These are phyloP conservation scores for Mortierella antarctica DNA, from an alignment of 192 early-diverging fungal genomes.

Conservation along the genomic window DNA sequence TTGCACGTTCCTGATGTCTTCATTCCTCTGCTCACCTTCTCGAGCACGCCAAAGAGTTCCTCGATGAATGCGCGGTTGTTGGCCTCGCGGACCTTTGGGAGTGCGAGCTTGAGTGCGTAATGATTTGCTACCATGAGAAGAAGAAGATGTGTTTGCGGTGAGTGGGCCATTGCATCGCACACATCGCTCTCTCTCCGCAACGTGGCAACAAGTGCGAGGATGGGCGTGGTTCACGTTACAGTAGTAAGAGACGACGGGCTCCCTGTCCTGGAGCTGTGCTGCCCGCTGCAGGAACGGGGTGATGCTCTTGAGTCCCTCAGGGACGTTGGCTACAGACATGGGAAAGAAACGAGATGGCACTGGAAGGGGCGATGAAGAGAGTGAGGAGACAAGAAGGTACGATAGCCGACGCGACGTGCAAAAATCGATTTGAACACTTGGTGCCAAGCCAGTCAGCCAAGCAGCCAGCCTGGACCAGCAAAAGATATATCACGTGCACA, in stretches of 20 bases:
- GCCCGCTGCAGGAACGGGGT: slow-evolving; percentile 84
- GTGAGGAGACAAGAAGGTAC: background rate
- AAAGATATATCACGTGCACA: too few relatives aligned
- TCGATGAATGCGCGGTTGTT: slow-evolving; percentile 71
- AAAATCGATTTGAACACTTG: too few relatives aligned
- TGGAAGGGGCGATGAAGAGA: background rate
- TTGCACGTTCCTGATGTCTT: background rate
- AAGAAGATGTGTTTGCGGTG: background rate
- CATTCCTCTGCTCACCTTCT: slow-evolving; percentile 64
- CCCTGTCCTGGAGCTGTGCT: slow-evolving; percentile 78
- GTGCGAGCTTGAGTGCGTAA: slow-evolving; percentile 87
- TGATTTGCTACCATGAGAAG: slow-evolving; percentile 66
- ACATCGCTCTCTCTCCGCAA: too few relatives aligned
- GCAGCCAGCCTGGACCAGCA: too few relatives aligned
- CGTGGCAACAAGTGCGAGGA: background rate
- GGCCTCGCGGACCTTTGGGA: slow-evolving; percentile 65
- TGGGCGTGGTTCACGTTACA: slow-evolving; percentile 62
- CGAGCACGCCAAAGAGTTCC: slow-evolving; percentile 81
- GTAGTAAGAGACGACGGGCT: slow-evolving; percentile 94
- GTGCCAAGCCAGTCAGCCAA: too few relatives aligned
- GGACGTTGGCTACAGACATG: slow-evolving; percentile 56
- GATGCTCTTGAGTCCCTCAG: slow-evolving; percentile 75
- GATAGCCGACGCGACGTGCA: background rate
- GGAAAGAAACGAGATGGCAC: too few relatives aligned
- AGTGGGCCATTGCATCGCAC: too few relatives aligned